These are phyloP conservation scores for Teratosphaeria zuluensis DNA, from an alignment of 2,329 filamentous ascomycete genomes.

Conservation along the genomic window DNA sequence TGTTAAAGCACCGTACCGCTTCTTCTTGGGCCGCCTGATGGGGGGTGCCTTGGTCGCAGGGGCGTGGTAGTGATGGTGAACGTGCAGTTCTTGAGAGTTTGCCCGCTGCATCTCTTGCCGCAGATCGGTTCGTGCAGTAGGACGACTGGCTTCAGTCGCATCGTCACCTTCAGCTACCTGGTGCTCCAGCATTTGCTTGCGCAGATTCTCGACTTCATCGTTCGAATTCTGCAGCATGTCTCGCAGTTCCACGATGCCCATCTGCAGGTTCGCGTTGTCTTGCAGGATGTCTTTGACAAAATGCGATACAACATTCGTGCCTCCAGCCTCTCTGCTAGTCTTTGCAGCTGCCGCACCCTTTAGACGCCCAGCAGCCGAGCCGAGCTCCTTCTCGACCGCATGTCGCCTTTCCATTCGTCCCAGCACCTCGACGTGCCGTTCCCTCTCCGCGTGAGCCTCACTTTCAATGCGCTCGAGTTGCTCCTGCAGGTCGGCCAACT, in stretches of 20 bases:
- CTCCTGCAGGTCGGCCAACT: slow-evolving; percentile 67
- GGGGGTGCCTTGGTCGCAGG: slow-evolving; percentile 26
- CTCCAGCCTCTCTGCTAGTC: slow-evolving; percentile 48
- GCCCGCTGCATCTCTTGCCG: slow-evolving; percentile 56
- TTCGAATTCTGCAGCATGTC: slow-evolving; percentile 88
- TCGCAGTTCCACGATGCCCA: slow-evolving; percentile 80
- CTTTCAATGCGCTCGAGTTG: slow-evolving; percentile 83
- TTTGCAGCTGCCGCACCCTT: slow-evolving; percentile 70
- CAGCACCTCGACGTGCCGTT: slow-evolving; percentile 72
- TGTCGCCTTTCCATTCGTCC: slow-evolving; percentile 75
- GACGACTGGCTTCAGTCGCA: slow-evolving; percentile 6
- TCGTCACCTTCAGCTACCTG: slow-evolving; percentile 44
- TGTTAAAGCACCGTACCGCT: slow-evolving; percentile 52
- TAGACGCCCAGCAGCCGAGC: slow-evolving; percentile 66
- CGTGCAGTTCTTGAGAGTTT: slow-evolving; percentile 70
- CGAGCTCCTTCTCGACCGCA: slow-evolving; percentile 71
- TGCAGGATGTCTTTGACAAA: slow-evolving; percentile 93
- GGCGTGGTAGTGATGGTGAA: slow-evolving; percentile 89
- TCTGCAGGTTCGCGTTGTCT: slow-evolving; percentile 88
- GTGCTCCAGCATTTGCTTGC: slow-evolving; percentile 72
- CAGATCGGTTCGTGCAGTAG: slow-evolving; percentile 36
- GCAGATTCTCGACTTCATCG: slow-evolving; percentile 79
- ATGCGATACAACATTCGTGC: slow-evolving; percentile 72
- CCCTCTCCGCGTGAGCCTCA: slow-evolving; percentile 69
- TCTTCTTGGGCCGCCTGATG: slow-evolving; percentile 53